Evolutionary conservation across 345 rosid genomes (phyloP), one percentile per base, ranked within the genome.

Genomic region (Raphanus raphanistrum): DNA sequence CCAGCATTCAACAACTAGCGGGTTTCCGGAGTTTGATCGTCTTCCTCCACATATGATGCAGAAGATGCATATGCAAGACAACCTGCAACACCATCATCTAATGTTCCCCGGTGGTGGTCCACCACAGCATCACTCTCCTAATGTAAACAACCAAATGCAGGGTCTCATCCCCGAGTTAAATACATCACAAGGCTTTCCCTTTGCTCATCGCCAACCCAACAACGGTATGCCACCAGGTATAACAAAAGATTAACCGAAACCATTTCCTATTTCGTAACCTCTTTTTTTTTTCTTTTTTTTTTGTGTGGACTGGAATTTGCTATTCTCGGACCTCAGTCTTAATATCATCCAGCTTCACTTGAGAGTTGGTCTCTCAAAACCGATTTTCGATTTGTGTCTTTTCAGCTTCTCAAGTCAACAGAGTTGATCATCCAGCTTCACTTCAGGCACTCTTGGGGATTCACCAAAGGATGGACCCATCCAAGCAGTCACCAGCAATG

Each of bases 391-490:
- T 67, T 25, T 41, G 36, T 73, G 68, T 26, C 73, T 74, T 29
- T 75, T 43, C 84, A 92, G 96, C 78, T 82, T 64, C 90, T 31
- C 87, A 87, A 12, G 82, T 45, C 1, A 88, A 84, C 41, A 70
- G 87, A 76, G 81, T 73, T 78, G 83, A 73, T 73, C 93, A 85
- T 76, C 89, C 96, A 1, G 96, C 84, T 73, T 87, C 89, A 45
- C 87, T 91, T 67, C 96, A 88, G 76, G 82, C 91, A 85, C 87
- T 92, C 43, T 50, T 92, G 16, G 96, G 90, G 84, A 90, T 90
- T 90, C 90, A 92, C 25, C 87, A 84, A 13, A 86, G 94, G 69
- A 81, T 90, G 71, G 90, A 88, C 17, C 73, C 92, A 4, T 63
- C 82, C 0, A 92, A 85, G 85, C 94, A 88, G 76, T 32, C 78